These are phyloP conservation scores for Aureobasidium sp. DNA, from an alignment of 2,329 filamentous ascomycete genomes.

Conservation along the genomic window DNA sequence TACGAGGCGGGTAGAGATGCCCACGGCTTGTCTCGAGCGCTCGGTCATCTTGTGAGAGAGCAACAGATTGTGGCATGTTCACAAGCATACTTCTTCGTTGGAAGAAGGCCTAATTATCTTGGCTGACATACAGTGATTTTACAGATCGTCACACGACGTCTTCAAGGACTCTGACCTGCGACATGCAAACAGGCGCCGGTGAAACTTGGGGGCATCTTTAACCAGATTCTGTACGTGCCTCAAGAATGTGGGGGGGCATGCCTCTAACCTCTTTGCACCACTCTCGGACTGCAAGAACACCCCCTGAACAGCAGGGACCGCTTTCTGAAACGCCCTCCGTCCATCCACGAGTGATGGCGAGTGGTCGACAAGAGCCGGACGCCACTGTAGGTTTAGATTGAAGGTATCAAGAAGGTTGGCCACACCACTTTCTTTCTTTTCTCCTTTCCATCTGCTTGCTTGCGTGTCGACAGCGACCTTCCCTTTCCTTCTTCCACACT, in stretches of 20 bases:
- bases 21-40: neutral
- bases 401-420: slow-evolving; percentile 2
- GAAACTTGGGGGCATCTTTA: neutral
- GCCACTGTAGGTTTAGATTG: slow-evolving; percentile 1
- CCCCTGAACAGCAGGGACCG: slow-evolving; percentile 11
- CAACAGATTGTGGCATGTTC: neutral
- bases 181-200: slow-evolving; percentile 2
- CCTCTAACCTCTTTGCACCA: slow-evolving; percentile 8
- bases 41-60: neutral
- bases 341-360: neutral
- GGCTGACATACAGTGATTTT: neutral
- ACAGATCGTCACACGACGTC: neutral
- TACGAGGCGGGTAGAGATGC: neutral
- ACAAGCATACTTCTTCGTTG: neutral
- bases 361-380: neutral
- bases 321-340: slow-evolving; percentile 2
- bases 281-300: slow-evolving; percentile 3
- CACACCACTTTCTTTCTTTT: slow-evolving; percentile 11
- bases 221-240: neutral
- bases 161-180: neutral
- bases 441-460: neutral
- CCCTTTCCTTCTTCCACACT: slow-evolving; percentile 1
- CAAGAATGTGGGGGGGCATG: slow-evolving; percentile 11
- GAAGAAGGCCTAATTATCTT: neutral
- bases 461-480: slow-evolving; percentile 2